Evolutionary conservation across 441 rosid species (phyloP), one percentile per base, ranked within the genome.

Genomic region (Capsella rubella): DNA sequence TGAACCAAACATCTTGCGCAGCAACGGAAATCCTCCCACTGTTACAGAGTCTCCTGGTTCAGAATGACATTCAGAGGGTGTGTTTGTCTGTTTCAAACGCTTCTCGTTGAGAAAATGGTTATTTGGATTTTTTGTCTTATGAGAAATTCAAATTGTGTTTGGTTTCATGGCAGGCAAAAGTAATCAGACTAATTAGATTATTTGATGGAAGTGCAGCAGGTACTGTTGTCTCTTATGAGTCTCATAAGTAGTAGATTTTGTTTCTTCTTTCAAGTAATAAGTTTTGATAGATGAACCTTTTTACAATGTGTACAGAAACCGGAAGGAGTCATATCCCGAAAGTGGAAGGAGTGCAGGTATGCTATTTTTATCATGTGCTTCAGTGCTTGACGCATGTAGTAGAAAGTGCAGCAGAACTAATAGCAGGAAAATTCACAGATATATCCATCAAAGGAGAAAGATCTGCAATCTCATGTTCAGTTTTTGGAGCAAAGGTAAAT

Each of bases 401-500:
- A 5, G 34, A 32, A 61, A 74, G 4, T 11, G 25, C 25, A 21
- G 18, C 29, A 39, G 3, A 49, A 59, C 35, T 76, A 50, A 58
- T 21, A 58, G 28, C 42, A 29, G 28, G 11, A 56, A 64, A 28
- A 56, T 56, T 21, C n/a, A 27, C 76, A 77, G 77, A 16, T 77
- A 10, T 34, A 84, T 62, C 74, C 85, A 72, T 42, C 83, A 27
- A 85, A 83, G 75, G 97, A 89, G 80, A 90, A 67, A 78, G 92
- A 90, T 77, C 69, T 95, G 64, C 91, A 85, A 68, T 82, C 89
- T 71, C 89, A 84, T 77, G 81, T 87, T 84, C 61, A 72, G 32
- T 73, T 77, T 69, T 84, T 95, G 75, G 95, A 90, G 78, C 90
- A 88, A 78, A 89, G 95, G 98, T 92, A 88, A 73, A 29, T 58